These are phyloP conservation scores for Grifola frondosa DNA, from an alignment of 1,284 basidiomycete species.

Conservation along the genomic window DNA sequence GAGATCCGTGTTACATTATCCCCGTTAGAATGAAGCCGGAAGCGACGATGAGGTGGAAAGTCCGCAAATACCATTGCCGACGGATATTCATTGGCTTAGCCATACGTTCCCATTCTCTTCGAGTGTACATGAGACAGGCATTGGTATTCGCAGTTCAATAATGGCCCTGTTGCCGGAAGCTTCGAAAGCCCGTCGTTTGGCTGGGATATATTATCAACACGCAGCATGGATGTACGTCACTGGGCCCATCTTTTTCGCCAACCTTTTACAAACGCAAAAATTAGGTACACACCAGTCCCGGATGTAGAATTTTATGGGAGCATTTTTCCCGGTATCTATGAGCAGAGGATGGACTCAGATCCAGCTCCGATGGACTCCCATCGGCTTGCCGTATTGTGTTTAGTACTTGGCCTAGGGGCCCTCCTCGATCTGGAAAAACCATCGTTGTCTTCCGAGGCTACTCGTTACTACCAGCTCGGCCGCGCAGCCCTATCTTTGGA, in stretches of 20 bases:
- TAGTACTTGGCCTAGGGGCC: slow-evolving; percentile 35
- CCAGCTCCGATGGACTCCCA: slow-evolving; percentile 48
- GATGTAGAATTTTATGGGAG: slow-evolving; percentile 52
- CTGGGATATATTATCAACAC: slow-evolving; percentile 58
- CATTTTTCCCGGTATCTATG: slow-evolving; percentile 54
- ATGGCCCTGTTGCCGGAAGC: slow-evolving; percentile 46
- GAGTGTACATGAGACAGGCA: slow-evolving; percentile 40
- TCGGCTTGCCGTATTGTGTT: slow-evolving; percentile 35
- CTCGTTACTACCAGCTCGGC: slow-evolving; percentile 58
- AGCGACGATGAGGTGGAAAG: slow-evolving; percentile 51
- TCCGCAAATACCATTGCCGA: slow-evolving; percentile 43
- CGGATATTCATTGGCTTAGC: slow-evolving; percentile 56
- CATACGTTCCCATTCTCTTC: slow-evolving; percentile 59
- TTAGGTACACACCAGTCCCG: slow-evolving; percentile 63
- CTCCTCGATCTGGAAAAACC: slow-evolving; percentile 46
- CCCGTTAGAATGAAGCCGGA: slow-evolving; percentile 53
- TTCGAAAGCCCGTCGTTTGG: slow-evolving; percentile 42
- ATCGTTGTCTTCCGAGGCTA: slow-evolving; percentile 49
- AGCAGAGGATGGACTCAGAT: slow-evolving; percentile 36
- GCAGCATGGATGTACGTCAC: slow-evolving; percentile 66
- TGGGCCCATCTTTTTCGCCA: slow-evolving; percentile 9
- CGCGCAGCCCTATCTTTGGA: slow-evolving; percentile 59
- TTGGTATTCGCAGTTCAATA: slow-evolving; percentile 44
- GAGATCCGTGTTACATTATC: slow-evolving; percentile 13
- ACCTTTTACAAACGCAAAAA: slow-evolving; percentile 9